Base-by-base conservation (phyloP, 345 rosid genomes). In the Gynandropsis gynandra region DNA sequence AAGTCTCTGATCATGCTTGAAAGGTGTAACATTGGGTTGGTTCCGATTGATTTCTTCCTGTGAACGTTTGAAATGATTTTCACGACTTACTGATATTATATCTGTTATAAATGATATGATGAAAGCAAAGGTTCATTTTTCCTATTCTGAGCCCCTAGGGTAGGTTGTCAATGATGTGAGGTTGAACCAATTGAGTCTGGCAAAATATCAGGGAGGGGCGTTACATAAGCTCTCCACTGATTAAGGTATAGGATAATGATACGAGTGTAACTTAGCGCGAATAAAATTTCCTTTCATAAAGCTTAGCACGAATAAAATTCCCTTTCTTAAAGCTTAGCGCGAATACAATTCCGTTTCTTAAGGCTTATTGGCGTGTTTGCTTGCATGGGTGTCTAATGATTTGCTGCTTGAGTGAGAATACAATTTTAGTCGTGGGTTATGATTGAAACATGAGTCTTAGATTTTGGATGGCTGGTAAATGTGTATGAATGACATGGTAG, bases 1-100 rank as follows among this genome's bases (percentile, higher is more conserved):
- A 63, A 56, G 75, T 80, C 43, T 65, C 74, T 16, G 78, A 69
- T 15, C 58, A 65, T 66, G 66, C 67, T 41, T 45, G 60, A 42
- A 78, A 72, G 85, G 85, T 78, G 8, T 44, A 39, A 45, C 7
- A 29, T 54, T 34, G 7, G 11, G 38, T 42, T 53, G 42, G 9
- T 36, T 58, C 43, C 1, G 48, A 45, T 39, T 47, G 13, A 42
- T 1, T 59, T 56, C 24, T 50, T 37, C 12, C 8, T 42, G 0
- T 21, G 31, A 39, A 35, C 9, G 24, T 54, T 32, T 50, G 6
- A 24, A 16, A 1, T 29, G 21, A 12, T 1, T 44, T 7, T 13
- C n/a, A 10, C 11, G 8, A 24, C 5, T 24, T 38, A 18, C 38
- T 41, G 27, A 20, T 21, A 29, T 40, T 38, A 35, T 43, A 37